phyloP scores from a whole-genome alignment of 257 asterid species.

The Cordia subcordata region DNA sequence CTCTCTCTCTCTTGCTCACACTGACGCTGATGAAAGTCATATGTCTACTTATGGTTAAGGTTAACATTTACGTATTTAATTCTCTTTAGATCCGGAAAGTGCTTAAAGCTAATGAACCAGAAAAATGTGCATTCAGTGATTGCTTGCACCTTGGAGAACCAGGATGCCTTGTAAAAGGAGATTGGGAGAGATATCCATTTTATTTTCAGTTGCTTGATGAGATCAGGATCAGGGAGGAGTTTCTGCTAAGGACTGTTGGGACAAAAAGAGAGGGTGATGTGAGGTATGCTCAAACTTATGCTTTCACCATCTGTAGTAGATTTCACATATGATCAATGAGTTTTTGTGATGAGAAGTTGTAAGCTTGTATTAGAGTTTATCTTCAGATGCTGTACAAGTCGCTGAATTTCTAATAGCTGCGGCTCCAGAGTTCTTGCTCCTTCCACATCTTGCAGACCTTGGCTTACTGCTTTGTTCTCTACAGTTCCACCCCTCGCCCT shows the following conservation, averaged over 20 bases:
- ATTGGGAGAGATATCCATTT: slow-evolving; percentile 90
- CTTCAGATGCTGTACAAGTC: no score
- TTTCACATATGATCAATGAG: no score
- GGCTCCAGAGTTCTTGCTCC: no score
- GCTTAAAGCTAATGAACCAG: slow-evolving; percentile 49
- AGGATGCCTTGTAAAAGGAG: slow-evolving; percentile 71
- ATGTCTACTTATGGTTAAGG: not conserved
- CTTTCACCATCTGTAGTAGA: no score
- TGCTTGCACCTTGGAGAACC: slow-evolving; percentile 93
- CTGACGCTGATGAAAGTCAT: slow-evolving; percentile 1
- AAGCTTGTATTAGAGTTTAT: no score
- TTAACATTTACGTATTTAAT: slow-evolving; percentile 1
- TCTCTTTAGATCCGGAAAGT: slow-evolving; percentile 56
- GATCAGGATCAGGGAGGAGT: slow-evolving; percentile 82
- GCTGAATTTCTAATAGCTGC: no score
- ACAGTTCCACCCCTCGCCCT: no score
- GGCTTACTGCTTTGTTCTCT: no score
- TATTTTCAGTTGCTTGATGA: slow-evolving; percentile 92
- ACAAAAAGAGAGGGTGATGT: slow-evolving; percentile 90
- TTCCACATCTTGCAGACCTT: no score
- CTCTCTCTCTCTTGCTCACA: slow-evolving; percentile 4
- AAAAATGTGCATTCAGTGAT: slow-evolving; percentile 66
- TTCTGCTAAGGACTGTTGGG: slow-evolving; percentile 80
- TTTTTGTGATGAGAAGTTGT: no score
- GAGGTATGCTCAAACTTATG: slow-evolving; percentile 52